A percentile compares a stretch with the other conserved stretches of the same genome.
Conservation (phyloP, 257 asterid genomes). For the Haberlea rhodopensis region DNA sequence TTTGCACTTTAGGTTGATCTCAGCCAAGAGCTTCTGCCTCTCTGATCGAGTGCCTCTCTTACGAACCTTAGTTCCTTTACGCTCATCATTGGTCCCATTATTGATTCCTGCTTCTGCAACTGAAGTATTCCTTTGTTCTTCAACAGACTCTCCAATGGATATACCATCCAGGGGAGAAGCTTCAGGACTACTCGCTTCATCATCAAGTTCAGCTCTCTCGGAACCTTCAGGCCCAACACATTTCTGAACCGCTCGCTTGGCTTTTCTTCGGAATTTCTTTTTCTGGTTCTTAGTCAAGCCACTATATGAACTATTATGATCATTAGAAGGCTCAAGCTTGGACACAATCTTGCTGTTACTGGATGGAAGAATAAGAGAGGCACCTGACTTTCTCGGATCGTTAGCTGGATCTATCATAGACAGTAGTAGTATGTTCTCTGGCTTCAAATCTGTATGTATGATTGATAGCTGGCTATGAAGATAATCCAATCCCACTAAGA, state of each 20-base stretch:
- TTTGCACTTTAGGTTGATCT: constrained; percentile 80
- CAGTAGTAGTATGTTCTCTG: no score
- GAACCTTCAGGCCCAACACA: no score
- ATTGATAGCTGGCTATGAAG: constrained; percentile 86
- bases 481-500: constrained; percentile 85
- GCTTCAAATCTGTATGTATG: no score
- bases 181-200: constrained; percentile 58
- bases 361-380: constrained; percentile 60
- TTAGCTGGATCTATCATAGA: constrained; percentile 82
- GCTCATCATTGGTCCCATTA: constrained; percentile 37
- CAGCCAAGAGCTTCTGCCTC: constrained; percentile 72
- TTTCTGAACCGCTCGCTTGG: no score
- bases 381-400: constrained; percentile 68
- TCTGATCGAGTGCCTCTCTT: constrained; percentile 70
- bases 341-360: no score
- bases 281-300: no score
- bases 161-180: constrained; percentile 46
- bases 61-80: constrained; percentile 43
- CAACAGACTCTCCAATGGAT: constrained; percentile 35
- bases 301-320: no score
- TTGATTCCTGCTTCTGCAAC: no score
- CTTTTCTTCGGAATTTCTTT: no score
- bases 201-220: no score
- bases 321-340: no score
- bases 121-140: constrained; percentile 35